phyloP scores from a whole-genome alignment of 73 alveolate species.

The Stentor roeselii region DNA sequence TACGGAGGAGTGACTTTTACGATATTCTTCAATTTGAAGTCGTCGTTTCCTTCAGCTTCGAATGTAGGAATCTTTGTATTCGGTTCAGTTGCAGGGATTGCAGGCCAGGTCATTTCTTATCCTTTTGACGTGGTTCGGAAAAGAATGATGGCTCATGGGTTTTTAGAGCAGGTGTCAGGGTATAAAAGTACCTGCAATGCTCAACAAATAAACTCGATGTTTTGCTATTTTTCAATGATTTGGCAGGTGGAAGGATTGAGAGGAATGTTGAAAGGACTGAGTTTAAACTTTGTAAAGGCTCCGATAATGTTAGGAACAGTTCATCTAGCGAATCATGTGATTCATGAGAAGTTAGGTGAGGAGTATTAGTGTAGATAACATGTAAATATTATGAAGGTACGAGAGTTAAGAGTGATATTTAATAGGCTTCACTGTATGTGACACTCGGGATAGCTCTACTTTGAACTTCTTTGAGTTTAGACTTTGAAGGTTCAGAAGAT shows the following conservation, averaged over 20 bases:
- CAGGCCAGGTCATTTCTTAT: background rate
- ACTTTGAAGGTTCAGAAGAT: background rate
- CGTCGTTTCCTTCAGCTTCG: too few relatives aligned
- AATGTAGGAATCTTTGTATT: background rate
- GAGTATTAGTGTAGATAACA: background rate
- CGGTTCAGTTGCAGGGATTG: background rate
- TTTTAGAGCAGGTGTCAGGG: background rate
- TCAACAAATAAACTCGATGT: background rate
- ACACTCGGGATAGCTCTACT: background rate
- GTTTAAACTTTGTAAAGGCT: background rate
- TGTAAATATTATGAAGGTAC: background rate
- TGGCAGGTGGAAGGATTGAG: background rate
- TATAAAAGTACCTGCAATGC: too few relatives aligned
- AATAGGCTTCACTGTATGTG: background rate
- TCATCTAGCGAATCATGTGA: background rate
- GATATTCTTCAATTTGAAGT: too few relatives aligned
- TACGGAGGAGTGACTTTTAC: too few relatives aligned
- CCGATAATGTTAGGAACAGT: background rate
- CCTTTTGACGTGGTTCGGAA: background rate
- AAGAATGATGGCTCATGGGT: background rate
- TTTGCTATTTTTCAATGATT: background rate
- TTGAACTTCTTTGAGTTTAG: background rate
- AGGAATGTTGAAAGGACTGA: background rate
- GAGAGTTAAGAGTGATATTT: too few relatives aligned
- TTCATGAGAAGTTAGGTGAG: background rate